phyloP scores from a whole-genome alignment of 202 grass and related monocot species.

The Schoenoplectus triqueter region DNA sequence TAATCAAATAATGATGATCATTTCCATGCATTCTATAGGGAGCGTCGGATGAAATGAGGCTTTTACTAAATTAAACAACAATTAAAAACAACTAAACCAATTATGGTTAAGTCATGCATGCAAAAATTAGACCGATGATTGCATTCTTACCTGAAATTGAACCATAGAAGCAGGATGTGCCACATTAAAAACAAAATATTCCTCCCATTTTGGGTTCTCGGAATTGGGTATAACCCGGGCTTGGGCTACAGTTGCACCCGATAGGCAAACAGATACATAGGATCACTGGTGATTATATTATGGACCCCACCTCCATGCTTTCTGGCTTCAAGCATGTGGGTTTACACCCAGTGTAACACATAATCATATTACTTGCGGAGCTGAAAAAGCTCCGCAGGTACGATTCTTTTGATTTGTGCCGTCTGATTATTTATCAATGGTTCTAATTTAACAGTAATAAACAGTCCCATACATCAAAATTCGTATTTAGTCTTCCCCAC shows the following conservation, averaged over 20 bases:
- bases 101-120: neutral
- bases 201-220: slow-evolving; percentile 92
- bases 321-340: slow-evolving; percentile 49
- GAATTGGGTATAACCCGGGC: slow-evolving; percentile 85
- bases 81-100: neutral
- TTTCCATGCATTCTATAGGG: no score
- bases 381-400: no score
- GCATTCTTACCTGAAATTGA: slow-evolving; percentile 66
- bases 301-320: slow-evolving; percentile 39
- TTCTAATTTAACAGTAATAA: no score
- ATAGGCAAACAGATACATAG: slow-evolving; percentile 92
- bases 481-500: no score
- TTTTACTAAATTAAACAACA: no score
- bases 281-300: slow-evolving; percentile 95
- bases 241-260: slow-evolving; percentile 78
- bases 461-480: no score
- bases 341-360: slow-evolving; percentile 66
- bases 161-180: slow-evolving; percentile 70
- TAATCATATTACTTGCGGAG: no score
- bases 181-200: slow-evolving; percentile 86
- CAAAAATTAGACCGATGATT: neutral
- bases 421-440: no score
- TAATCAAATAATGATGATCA: no score
- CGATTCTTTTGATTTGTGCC: no score
- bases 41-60: no score